phyloP scores from a whole-genome alignment of 2,329 filamentous ascomycete genomes.

The Fonsecaea monophora region DNA sequence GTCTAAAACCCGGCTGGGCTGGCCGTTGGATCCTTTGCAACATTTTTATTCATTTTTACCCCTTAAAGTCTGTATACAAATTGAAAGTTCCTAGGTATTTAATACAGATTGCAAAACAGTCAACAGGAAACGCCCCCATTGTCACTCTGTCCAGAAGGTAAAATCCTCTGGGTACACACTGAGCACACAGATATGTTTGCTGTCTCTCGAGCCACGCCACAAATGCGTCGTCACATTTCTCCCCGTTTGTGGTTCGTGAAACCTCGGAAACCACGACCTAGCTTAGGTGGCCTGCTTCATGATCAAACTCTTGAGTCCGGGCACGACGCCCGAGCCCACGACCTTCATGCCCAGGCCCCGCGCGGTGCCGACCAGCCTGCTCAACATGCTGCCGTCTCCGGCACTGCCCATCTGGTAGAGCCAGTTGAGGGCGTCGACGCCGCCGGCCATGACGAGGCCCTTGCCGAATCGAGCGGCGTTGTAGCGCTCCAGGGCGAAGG shows the following conservation, averaged over 20 bases:
- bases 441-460: conserved; percentile 38
- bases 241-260: background rate
- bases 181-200: no score
- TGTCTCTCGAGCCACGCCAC: background rate
- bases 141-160: background rate
- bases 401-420: conserved; percentile 37
- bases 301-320: conserved; percentile 37
- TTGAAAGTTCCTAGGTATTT: background rate
- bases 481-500: conserved; percentile 81
- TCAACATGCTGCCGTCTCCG: conserved; percentile 31
- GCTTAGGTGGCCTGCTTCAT: conserved; percentile 37
- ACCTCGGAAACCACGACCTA: no score
- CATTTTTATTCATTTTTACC: background rate
- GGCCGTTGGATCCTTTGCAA: background rate
- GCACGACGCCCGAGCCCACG: conserved; percentile 28
- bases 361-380: conserved; percentile 24
- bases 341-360: conserved; percentile 38
- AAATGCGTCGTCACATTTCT: background rate
- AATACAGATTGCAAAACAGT: background rate
- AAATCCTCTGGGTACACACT: no score
- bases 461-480: conserved; percentile 77
- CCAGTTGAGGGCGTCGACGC: conserved; percentile 37
- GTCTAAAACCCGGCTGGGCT: background rate
- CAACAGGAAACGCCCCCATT: background rate
- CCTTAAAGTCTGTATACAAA: background rate